A percentile compares a stretch with the other conserved stretches of the same genome.
Conservation (phyloP, 2,329 filamentous ascomycete genomes). For the Aspergillus sp. region DNA sequence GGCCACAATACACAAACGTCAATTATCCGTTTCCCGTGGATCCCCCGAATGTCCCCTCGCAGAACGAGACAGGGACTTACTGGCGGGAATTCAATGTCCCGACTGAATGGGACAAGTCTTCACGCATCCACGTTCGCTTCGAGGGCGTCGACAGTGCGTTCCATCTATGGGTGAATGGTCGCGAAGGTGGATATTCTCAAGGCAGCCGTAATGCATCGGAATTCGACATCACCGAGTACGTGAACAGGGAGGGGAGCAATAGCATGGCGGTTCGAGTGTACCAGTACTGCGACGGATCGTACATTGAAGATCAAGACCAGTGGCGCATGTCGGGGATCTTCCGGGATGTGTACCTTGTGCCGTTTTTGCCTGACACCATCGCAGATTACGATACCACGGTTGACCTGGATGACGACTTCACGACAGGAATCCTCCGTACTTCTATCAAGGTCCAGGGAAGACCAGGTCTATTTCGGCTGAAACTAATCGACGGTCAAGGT, state of each 20-base stretch:
- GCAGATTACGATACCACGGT: not conserved
- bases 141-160: conserved; percentile 72
- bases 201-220: conserved; percentile 67
- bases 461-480: not conserved
- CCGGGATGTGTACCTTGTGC: conserved; percentile 62
- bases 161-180: conserved; percentile 66
- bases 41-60: conserved; percentile 59
- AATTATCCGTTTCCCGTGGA: conserved; percentile 64
- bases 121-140: conserved; percentile 63
- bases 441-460: not conserved
- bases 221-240: conserved; percentile 60
- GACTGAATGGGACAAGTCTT: conserved; percentile 41
- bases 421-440: conserved; percentile 15
- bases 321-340: conserved; percentile 69
- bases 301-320: conserved; percentile 68
- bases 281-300: conserved; percentile 66
- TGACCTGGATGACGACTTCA: conserved; percentile 51
- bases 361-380: conserved; percentile 46
- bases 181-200: conserved; percentile 64
- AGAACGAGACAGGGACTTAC: conserved; percentile 66
- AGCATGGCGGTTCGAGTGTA: conserved; percentile 64
- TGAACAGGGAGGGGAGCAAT: conserved; percentile 48
- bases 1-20: conserved; percentile 68
- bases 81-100: conserved; percentile 56
- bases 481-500: conserved; percentile 48